phyloP scores from a whole-genome alignment of 1,284 basidiomycete species.

The Microbotryum saponariae region DNA sequence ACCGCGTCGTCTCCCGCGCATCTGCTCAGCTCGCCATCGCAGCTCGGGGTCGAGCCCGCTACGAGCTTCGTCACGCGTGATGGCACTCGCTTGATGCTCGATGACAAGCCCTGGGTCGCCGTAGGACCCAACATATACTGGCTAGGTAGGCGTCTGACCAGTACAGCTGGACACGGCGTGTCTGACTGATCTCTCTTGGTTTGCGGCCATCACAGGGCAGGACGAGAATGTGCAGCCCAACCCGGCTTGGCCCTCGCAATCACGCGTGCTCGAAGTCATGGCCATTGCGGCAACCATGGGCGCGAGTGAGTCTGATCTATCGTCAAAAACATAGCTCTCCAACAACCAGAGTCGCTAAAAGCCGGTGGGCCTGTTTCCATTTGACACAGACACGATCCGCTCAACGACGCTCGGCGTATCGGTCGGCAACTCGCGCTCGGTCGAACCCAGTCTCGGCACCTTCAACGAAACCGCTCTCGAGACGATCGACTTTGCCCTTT shows the following conservation, averaged over 20 bases:
- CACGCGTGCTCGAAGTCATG: slow-evolving; percentile 38
- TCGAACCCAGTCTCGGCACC: slow-evolving; percentile 38
- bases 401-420: slow-evolving; percentile 42
- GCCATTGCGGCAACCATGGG: slow-evolving; percentile 40
- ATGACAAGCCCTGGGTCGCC: slow-evolving; percentile 28
- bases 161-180: background rate
- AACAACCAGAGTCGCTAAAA: background rate
- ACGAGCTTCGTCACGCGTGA: slow-evolving; percentile 29
- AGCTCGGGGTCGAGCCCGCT: slow-evolving; percentile 6
- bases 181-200: background rate
- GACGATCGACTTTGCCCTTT: slow-evolving; percentile 40
- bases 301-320: slow-evolving; percentile 30
- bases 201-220: slow-evolving; percentile 28
- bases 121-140: slow-evolving; percentile 41
- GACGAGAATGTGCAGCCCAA: slow-evolving; percentile 37
- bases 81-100: slow-evolving; percentile 27
- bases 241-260: slow-evolving; percentile 38
- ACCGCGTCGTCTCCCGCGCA: slow-evolving; percentile 7
- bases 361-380: too few relatives aligned
- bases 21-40: slow-evolving; percentile 16
- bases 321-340: background rate
- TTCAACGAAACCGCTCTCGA: slow-evolving; percentile 38
- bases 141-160: slow-evolving; percentile 35
- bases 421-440: slow-evolving; percentile 39
- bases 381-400: slow-evolving; percentile 36